Base-by-base conservation (phyloP, 2,329 filamentous ascomycete genomes). In the Mollisia scopiformis region DNA sequence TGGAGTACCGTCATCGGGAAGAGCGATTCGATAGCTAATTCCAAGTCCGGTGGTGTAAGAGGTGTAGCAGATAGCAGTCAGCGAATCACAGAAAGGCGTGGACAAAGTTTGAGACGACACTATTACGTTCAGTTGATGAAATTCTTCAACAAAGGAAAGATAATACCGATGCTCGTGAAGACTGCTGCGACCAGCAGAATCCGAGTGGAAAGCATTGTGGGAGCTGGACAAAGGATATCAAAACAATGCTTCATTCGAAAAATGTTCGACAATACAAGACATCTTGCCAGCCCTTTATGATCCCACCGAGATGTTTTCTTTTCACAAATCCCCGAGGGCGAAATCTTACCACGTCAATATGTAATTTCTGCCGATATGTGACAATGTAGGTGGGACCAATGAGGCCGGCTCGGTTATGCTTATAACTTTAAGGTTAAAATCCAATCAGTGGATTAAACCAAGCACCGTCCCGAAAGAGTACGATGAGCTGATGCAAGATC, bases 1-100 rank as follows among this genome's bases (percentile, higher is more conserved):
- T 2, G 62, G 58, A 19, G 19, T 54, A 33, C 37, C 51, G 27
- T 58, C 52, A 47, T 61, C 57, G 6, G 60, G 64, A n/a, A 66
- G 61, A 14, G 62, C 64, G 55, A 66, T 56, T 13, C 62, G 39
- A 28, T 60, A 64, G 13, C 50, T 55, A 27, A 66, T 60, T 1
- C 57, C 56, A 25, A 31, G 35, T 14, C 33, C 28, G 33, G 37
- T 57, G 25, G 64, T 65, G 23, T 58, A 63, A 2, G 60, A 58
- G 33, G 62, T 61, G 23, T 57, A 62, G 25, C 62, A 66, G n/a
- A 66, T 65, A 7, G 33, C 54, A 27, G 64, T 63, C 6, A 57
- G 16, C 13, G 57, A n/a, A 41, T 66, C 64, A 27, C 61, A 65
- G 31, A 52, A 59, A 7, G 47, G 37, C 8, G 47, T 21, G 23